Evolutionary conservation across 768 basidiomycete species (phyloP).

Genomic region (Phanerodontia chrysosporium): DNA sequence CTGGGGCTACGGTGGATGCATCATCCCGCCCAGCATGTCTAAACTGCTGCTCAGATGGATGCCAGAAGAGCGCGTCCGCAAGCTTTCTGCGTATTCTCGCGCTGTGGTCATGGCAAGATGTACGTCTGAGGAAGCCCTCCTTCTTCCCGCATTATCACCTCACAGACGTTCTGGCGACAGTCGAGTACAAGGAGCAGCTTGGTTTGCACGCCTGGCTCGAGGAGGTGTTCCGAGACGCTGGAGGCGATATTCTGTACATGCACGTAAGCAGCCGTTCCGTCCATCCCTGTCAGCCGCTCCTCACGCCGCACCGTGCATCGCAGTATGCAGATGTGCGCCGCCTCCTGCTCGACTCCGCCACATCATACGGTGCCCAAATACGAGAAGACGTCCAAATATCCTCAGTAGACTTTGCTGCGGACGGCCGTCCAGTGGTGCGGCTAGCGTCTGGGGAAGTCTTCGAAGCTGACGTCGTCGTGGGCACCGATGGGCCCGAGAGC

Average conservation of each 20-base stretch:
- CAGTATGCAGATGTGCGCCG: conserved; percentile 27
- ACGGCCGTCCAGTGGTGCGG: conserved; percentile 18
- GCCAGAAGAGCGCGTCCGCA: conserved; percentile 37
- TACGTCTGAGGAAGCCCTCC: conserved; percentile 1
- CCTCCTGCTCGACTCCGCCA: conserved; percentile 23
- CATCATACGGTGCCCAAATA: conserved; percentile 15
- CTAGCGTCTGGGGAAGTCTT: conserved; percentile 24
- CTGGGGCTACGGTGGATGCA: conserved; percentile 1
- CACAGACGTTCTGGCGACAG: conserved; percentile 20
- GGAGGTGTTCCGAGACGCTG: conserved; percentile 42
- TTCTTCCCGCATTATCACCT: not conserved
- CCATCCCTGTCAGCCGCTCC: not conserved
- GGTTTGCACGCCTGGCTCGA: conserved; percentile 45
- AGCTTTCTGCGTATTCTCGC: conserved; percentile 23
- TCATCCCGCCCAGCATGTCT: conserved; percentile 54
- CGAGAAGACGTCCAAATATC: conserved; percentile 15
- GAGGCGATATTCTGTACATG: conserved; percentile 44
- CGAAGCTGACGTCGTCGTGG: conserved; percentile 25
- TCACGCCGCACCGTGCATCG: not conserved
- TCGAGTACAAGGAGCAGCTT: conserved; percentile 40
- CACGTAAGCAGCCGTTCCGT: conserved; percentile 32
- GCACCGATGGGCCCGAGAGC: conserved; percentile 20
- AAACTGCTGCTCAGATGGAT: conserved; percentile 55
- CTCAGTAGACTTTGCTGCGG: conserved; percentile 7
- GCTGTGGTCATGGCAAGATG: conserved; percentile 19